Evolutionary conservation across 75 land plant genomes (phyloP).

Genomic region (Pinus taeda): DNA sequence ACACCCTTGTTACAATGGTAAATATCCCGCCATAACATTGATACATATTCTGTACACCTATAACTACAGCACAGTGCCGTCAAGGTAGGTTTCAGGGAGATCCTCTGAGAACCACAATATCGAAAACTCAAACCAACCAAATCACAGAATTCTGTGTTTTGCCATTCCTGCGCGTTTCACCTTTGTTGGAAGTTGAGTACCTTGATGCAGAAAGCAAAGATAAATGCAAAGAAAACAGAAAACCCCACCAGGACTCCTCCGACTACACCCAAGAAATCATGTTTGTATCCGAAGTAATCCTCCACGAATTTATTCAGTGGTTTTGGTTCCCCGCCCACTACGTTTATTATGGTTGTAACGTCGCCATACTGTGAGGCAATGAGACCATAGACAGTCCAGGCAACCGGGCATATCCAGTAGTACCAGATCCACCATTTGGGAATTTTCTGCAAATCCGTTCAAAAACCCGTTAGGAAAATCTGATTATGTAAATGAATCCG

Average conservation of each 20-base stretch:
- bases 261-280: slow-evolving; percentile 60
- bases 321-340: slow-evolving; percentile 23
- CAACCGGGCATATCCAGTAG: slow-evolving; percentile 88
- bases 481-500: too few relatives aligned
- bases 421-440: slow-evolving; percentile 98
- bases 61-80: too few relatives aligned
- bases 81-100: too few relatives aligned
- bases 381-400: slow-evolving; percentile 91
- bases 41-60: too few relatives aligned
- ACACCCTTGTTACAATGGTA: too few relatives aligned
- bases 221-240: slow-evolving; percentile 66
- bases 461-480: neutral
- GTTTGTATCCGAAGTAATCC: slow-evolving; percentile 55
- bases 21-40: too few relatives aligned
- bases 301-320: slow-evolving; percentile 42
- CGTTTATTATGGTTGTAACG: slow-evolving; percentile 28
- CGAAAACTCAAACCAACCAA: too few relatives aligned
- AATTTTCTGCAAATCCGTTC: slow-evolving; percentile 56
- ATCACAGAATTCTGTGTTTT: too few relatives aligned
- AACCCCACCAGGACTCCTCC: slow-evolving; percentile 72
- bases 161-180: slow-evolving; percentile 7
- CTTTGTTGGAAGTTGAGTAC: slow-evolving; percentile 71
- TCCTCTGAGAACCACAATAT: too few relatives aligned
- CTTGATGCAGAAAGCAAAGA: slow-evolving; percentile 73
- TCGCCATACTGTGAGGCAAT: slow-evolving; percentile 86